Base-by-base conservation (phyloP, 2,329 filamentous ascomycete species). In the Podosphaera fusca region DNA sequence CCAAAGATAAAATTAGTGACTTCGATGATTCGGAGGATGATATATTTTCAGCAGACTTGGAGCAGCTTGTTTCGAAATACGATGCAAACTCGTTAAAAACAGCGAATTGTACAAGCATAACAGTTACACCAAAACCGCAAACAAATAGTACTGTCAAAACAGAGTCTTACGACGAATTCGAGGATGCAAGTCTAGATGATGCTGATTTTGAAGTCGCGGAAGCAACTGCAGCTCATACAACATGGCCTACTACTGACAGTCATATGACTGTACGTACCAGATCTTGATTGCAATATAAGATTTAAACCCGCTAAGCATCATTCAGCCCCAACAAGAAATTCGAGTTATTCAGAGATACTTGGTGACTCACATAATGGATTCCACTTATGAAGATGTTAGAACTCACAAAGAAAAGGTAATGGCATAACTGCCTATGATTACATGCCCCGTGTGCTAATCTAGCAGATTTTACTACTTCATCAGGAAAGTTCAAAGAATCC, bases 301-400 rank as follows among this genome's bases (percentile, higher is more conserved):
- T 56, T 57, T 56, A 35, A 59, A 46, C 63, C 71, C 75, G 72
- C 85, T 88, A 82, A 89, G 74, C 66, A 67, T 70, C 71, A 69
- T 73, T 74, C 78, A 85, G 84, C 79, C 76, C 70, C 77, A 73
- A 67, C 72, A 75, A 67, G 84, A 82, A 68, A 72, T 76, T 63
- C 82, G 80, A 72, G 79, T 82, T 53, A 94, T 94, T 65, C 87
- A 94, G 70, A 83, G 90, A 62, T 95, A 94, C 71, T 74, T 89
- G 61, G 78, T 95, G 64, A 84, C 82, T 62, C 80, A 83, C 66
- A 79, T 89, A 62, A 72, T 84, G 59, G 78, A 85, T 60, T 78
- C 78, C 63, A 75, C 81, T 51, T 94, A 86, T 68, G 71, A 73
- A 58, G 79, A 82, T 68, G 73, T 77, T 30, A 76, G 74, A 61